Evolutionary conservation across 2,329 filamentous ascomycete genomes (phyloP).

Genomic region (Fusarium nodosum): DNA sequence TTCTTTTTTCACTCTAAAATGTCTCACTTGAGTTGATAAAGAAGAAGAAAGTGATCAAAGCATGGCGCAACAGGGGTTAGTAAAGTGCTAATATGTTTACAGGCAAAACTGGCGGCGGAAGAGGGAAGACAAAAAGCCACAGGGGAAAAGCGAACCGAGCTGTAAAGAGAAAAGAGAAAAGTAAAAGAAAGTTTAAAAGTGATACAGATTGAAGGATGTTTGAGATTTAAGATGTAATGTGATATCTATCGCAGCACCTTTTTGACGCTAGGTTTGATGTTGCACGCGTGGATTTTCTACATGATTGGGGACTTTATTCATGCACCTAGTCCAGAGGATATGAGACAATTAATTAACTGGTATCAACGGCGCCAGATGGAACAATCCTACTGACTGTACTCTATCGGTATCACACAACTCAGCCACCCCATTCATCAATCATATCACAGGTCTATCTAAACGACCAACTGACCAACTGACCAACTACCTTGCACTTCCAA

Average conservation of each 20-base stretch:
- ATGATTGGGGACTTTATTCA: background rate
- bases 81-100: conserved; percentile 9
- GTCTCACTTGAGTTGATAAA: conserved; percentile 1
- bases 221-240: background rate
- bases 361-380: background rate
- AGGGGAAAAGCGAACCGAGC: conserved; percentile 2
- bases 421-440: background rate
- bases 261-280: conserved; percentile 4
- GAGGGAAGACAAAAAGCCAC: background rate
- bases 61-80: background rate
- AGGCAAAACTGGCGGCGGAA: conserved; percentile 8
- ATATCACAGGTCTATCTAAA: background rate
- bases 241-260: conserved; percentile 10
- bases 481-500: too few species aligned
- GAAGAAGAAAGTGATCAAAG: background rate
- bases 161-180: conserved; percentile 3
- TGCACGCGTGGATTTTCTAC: background rate
- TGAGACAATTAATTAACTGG: conserved; percentile 1
- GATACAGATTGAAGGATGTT: background rate
- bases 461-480: background rate
- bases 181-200: conserved; percentile 6
- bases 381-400: background rate
- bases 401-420: background rate
- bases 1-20: background rate
- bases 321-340: background rate